These are phyloP conservation scores for Colletotrichum gloeosporioides DNA, from an alignment of 2,329 filamentous ascomycete species.

Conservation along the genomic window DNA sequence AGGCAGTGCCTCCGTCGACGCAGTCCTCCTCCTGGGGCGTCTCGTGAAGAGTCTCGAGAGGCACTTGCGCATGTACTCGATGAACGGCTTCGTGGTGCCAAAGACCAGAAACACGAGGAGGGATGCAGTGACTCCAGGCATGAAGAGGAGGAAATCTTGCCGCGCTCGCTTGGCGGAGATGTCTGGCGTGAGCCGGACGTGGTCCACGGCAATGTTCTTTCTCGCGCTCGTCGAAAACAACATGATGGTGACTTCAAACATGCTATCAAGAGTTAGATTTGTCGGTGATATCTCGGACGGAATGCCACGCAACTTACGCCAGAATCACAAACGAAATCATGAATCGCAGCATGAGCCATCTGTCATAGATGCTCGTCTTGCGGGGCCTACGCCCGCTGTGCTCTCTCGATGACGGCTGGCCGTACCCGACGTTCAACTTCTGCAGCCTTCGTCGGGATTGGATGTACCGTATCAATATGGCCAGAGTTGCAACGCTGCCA, in stretches of 20 bases:
- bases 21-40: not conserved
- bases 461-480: not conserved
- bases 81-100: constrained; percentile 26
- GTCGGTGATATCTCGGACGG: no score
- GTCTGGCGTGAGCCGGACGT: constrained; percentile 33
- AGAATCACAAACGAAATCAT: constrained; percentile 46
- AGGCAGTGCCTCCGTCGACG: not conserved
- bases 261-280: constrained; percentile 15
- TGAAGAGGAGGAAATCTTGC: constrained; percentile 23
- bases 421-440: not conserved
- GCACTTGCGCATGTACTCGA: constrained; percentile 19
- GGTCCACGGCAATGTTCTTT: constrained; percentile 31
- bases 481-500: not conserved
- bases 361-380: constrained; percentile 42
- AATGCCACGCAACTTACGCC: constrained; percentile 27
- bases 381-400: not conserved
- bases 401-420: not conserved
- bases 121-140: constrained; percentile 27
- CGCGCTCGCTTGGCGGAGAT: constrained; percentile 27
- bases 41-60: not conserved
- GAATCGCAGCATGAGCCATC: constrained; percentile 49
- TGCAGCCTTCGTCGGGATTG: not conserved
- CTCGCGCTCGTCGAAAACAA: constrained; percentile 40
- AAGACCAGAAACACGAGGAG: constrained; percentile 27
- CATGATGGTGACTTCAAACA: constrained; percentile 42